Percentiles rank a stretch among this genome's conserved stretches.
phyloP scores from a whole-genome alignment of 139 green algal species.

The Closterium sp. region DNA sequence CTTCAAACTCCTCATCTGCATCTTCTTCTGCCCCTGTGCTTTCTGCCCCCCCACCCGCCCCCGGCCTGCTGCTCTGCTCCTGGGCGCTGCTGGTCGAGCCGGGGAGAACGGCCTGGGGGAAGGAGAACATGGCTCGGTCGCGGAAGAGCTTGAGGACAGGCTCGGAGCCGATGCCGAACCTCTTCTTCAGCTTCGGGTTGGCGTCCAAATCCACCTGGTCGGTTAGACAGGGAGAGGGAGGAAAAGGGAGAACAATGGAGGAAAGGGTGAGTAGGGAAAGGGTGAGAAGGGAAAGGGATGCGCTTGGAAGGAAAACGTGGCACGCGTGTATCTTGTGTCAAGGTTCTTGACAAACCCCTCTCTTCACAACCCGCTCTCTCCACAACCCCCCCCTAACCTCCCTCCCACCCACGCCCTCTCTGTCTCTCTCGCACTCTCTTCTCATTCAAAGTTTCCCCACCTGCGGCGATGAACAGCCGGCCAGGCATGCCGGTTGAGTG shows the following conservation, averaged over 20 bases:
- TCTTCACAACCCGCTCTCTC: too few relatives aligned
- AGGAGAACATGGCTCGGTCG: background rate
- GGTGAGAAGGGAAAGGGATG: too few relatives aligned
- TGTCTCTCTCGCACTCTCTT: too few relatives aligned
- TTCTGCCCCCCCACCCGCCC: background rate
- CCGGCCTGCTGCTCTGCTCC: background rate
- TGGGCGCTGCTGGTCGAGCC: background rate
- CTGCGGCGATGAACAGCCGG: background rate
- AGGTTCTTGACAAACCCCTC: too few relatives aligned
- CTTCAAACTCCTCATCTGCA: background rate
- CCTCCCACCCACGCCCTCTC: too few relatives aligned
- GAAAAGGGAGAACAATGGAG: background rate
- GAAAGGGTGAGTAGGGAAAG: background rate
- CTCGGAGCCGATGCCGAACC: background rate
- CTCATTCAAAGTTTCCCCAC: too few relatives aligned
- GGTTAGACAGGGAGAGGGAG: background rate
- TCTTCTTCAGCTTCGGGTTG: background rate
- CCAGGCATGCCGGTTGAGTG: too few relatives aligned
- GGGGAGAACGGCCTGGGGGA: background rate
- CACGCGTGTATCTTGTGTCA: too few relatives aligned
- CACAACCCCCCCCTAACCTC: too few relatives aligned
- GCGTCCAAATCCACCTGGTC: background rate
- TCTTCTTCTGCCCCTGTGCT: background rate
- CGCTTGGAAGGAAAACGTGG: too few relatives aligned
- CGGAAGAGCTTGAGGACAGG: background rate